Percentiles rank a stretch among this genome's conserved stretches.
Evolutionary conservation across 2,329 filamentous ascomycete species (phyloP).

Genomic region (Nigrograna mackinnonii): DNA sequence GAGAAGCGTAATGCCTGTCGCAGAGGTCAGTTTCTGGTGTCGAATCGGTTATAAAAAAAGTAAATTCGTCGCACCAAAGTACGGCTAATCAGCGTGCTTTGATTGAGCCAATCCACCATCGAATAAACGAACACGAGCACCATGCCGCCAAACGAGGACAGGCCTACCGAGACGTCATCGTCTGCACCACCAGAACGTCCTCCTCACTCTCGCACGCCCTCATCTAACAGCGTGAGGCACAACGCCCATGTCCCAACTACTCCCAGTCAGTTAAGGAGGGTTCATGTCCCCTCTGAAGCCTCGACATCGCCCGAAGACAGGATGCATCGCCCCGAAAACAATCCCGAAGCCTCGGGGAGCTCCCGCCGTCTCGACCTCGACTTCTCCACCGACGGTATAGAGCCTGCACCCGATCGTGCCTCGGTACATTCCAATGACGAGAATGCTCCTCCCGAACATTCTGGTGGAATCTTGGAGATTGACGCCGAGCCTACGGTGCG

Average conservation of each 20-base stretch:
- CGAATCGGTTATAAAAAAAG: constrained; percentile 12
- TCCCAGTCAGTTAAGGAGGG: constrained; percentile 46
- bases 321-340: constrained; percentile 32
- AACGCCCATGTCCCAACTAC: constrained; percentile 38
- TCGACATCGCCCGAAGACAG: constrained; percentile 48
- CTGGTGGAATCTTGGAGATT: constrained; percentile 22
- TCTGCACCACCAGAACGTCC: constrained; percentile 7
- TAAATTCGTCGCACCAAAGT: constrained; percentile 13
- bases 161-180: constrained; percentile 21
- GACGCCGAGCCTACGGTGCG: constrained; percentile 39
- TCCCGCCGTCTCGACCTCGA: constrained; percentile 17
- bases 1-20: constrained; percentile 19
- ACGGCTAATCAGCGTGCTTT: constrained; percentile 10
- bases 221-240: constrained; percentile 28
- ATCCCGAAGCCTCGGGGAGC: constrained; percentile 21
- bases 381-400: constrained; percentile 35
- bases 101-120: constrained; percentile 2
- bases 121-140: constrained; percentile 1
- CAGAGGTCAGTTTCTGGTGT: constrained; percentile 5
- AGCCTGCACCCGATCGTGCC: constrained; percentile 31
- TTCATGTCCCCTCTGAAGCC: constrained; percentile 44
- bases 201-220: constrained; percentile 35
- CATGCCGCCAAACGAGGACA: constrained; percentile 29
- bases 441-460: constrained; percentile 12
- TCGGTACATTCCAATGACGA: constrained; percentile 30